phyloP scores from a whole-genome alignment of 2,329 filamentous ascomycete species.

The Bipolaris sorokiniana region DNA sequence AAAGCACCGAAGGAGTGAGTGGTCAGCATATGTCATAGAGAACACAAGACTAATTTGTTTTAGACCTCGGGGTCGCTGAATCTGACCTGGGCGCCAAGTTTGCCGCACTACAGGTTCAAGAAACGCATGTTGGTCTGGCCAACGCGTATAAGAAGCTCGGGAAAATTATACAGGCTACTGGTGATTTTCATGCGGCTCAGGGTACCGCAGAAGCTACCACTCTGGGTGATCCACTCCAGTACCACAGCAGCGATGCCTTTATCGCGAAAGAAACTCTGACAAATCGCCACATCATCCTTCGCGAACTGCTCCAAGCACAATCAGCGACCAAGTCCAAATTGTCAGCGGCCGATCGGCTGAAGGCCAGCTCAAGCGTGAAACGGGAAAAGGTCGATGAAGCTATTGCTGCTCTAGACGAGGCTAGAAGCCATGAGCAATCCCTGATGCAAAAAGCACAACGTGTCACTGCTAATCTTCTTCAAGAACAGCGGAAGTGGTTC shows the following conservation, averaged over 20 bases:
- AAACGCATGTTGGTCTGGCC: constrained; percentile 84
- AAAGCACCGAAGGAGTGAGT: constrained; percentile 82
- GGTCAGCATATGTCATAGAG: neutral
- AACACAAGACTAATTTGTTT: constrained; percentile 35
- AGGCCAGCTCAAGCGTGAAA: constrained; percentile 82
- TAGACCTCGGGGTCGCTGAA: constrained; percentile 88
- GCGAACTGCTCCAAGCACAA: constrained; percentile 90
- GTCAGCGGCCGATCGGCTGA: constrained; percentile 85
- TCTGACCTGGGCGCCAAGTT: constrained; percentile 93
- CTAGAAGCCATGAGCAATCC: constrained; percentile 78
- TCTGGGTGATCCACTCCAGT: constrained; percentile 89
- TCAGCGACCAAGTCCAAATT: constrained; percentile 82
- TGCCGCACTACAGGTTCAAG: constrained; percentile 83
- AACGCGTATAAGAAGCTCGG: constrained; percentile 95
- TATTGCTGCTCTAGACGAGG: constrained; percentile 88
- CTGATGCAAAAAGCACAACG: constrained; percentile 84
- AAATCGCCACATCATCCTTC: constrained; percentile 94
- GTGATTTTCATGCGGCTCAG: constrained; percentile 95
- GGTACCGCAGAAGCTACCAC: constrained; percentile 96
- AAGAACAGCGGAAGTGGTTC: constrained; percentile 92
- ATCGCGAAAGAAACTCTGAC: constrained; percentile 98
- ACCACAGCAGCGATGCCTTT: constrained; percentile 93
- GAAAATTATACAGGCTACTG: constrained; percentile 88
- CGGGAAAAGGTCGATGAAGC: constrained; percentile 97
- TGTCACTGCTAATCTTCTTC: constrained; percentile 85